Percentiles rank a stretch among this genome's conserved stretches.
Evolutionary conservation across 2,329 filamentous ascomycete species (phyloP).

Genomic region (Epichloe scottii): DNA sequence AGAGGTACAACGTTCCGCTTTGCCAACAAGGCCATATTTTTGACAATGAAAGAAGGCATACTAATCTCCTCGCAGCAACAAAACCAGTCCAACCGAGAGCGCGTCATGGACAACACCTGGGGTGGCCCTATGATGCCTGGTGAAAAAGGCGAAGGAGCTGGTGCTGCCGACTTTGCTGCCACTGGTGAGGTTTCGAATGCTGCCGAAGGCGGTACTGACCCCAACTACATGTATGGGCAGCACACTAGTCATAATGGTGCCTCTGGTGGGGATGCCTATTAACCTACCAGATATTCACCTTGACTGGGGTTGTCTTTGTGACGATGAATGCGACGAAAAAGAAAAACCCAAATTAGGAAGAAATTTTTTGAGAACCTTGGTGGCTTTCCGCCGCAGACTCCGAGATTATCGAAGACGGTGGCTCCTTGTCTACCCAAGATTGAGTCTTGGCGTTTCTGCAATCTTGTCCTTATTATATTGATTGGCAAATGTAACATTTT

Average conservation of each 20-base stretch:
- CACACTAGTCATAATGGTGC: constrained; percentile 47
- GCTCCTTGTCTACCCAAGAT: neutral
- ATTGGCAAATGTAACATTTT: constrained; percentile 5
- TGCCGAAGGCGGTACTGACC: constrained; percentile 28
- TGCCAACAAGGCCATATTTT: neutral
- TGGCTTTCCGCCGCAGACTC: neutral
- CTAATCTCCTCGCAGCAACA: constrained; percentile 21
- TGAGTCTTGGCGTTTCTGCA: neutral
- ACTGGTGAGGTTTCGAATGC: constrained; percentile 28
- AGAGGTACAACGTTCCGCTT: constrained; percentile 54
- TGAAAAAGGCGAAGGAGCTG: constrained; percentile 19
- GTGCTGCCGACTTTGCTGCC: constrained; percentile 25
- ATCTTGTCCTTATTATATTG: neutral
- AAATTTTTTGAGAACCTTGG: too few species aligned
- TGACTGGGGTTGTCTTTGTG: neutral
- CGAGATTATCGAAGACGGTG: neutral
- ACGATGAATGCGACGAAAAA: constrained; percentile 1
- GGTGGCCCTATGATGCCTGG: constrained; percentile 19
- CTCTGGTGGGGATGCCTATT: constrained; percentile 39
- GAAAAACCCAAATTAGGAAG: neutral
- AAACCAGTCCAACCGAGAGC: constrained; percentile 28
- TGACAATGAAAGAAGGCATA: neutral
- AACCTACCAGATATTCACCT: constrained; percentile 7
- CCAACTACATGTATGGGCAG: constrained; percentile 40
- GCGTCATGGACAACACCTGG: constrained; percentile 25